Percentiles rank a stretch among this genome's conserved stretches.
phyloP scores from a whole-genome alignment of 768 basidiomycete species.

The Inosperma sp. region DNA sequence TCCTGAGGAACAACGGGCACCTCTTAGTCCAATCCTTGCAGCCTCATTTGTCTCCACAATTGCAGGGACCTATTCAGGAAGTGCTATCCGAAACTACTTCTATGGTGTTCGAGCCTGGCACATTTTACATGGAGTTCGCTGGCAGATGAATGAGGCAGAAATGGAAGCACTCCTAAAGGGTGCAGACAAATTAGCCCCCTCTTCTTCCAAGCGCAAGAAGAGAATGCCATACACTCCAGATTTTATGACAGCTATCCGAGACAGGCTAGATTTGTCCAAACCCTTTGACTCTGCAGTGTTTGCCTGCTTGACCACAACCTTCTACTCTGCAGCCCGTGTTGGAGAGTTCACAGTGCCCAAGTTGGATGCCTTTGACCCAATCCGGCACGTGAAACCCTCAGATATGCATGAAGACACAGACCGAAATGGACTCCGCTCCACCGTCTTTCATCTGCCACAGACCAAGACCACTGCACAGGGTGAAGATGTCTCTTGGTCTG shows the following conservation, averaged over 20 bases:
- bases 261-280: conserved; percentile 20
- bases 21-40: conserved; percentile 23
- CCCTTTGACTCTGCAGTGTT: conserved; percentile 34
- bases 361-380: conserved; percentile 28
- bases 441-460: conserved; percentile 24
- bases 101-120: conserved; percentile 44
- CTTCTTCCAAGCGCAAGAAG: conserved; percentile 25
- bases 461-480: conserved; percentile 23
- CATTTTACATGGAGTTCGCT: conserved; percentile 34
- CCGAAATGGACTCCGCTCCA: conserved; percentile 21
- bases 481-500: conserved; percentile 32
- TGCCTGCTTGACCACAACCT: conserved; percentile 36
- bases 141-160: conserved; percentile 24
- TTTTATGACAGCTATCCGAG: conserved; percentile 18
- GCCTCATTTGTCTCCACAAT: conserved; percentile 26
- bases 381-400: conserved; percentile 24
- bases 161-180: conserved; percentile 28
- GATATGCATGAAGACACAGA: conserved; percentile 21
- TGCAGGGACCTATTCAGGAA: conserved; percentile 30
- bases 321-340: conserved; percentile 29
- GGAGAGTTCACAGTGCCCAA: conserved; percentile 38
- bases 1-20: conserved; percentile 30
- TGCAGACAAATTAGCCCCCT: conserved; percentile 28
- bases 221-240: conserved; percentile 27
- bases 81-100: conserved; percentile 35